Evolutionary conservation across 257 asterid species (phyloP), one percentile per base, ranked within the genome.

Genomic region (Cynanchum wilfordii): DNA sequence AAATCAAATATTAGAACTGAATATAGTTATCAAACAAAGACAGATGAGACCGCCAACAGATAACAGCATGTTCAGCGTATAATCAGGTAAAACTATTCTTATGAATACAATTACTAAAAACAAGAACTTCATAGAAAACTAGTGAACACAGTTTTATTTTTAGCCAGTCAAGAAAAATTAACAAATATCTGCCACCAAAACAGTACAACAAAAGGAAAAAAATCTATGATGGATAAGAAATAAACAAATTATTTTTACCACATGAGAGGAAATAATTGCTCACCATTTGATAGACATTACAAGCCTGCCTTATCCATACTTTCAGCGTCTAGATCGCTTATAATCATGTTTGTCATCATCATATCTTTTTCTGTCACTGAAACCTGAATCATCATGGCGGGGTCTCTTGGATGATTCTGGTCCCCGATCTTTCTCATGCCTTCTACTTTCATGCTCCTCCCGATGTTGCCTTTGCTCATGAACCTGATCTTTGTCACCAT

Each of bases 291-390:
- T 11, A 20, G 2, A 3, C 8, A 15, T 57, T 36, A 27, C 27
- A 36, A 40, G 47, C 19, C 50, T 0, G 47, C 19, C 50, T 1
- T 8, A 68, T 66, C 44, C 69, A 56, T 51, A 75, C 36, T 71
- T 70, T 74, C 84, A 79, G 52, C 70, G 86, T 69, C 88, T 77
- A 16, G 91, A 72, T 54, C 81, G 79, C 79, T 86, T 80, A 42
- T 85, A 93, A n/a, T 83, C 93, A 66, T 79, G 70, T 78, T 84
- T 82, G 60, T 81, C 96, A 76, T 82, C 88, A 65, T 82, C 84
- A 36, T 74, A 73, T 64, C 77, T 73, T 76, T 83, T 86, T 72
- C 87, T 81, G 40, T 87, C 86, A 74, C 84, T 76, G 69, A 88
- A 84, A 22, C 73, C 85, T 9, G 50, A 85, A 71, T 87, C 96